phyloP scores from a whole-genome alignment of 2,329 filamentous ascomycete genomes.

The Stemphylium vesicarium region DNA sequence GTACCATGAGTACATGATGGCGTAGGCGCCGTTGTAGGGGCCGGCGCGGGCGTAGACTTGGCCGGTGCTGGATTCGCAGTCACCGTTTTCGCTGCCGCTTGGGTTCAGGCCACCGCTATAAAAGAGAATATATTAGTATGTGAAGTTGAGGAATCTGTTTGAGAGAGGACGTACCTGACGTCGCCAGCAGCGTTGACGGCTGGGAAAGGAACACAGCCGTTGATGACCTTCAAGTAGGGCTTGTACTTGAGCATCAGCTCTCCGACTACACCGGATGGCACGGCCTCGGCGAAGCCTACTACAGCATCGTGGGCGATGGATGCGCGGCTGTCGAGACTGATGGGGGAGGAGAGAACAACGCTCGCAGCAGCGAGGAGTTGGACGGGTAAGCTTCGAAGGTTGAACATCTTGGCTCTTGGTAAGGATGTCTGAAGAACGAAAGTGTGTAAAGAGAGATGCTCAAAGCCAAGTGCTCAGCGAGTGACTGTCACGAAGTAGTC shows the following conservation, averaged over 20 bases:
- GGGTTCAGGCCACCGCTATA: conserved; percentile 53
- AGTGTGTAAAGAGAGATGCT: neutral
- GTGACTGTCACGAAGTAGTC: neutral
- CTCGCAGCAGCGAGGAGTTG: conserved; percentile 31
- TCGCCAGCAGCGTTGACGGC: conserved; percentile 65
- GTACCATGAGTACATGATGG: conserved; percentile 62
- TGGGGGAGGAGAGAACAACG: conserved; percentile 32
- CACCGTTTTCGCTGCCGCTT: conserved; percentile 48
- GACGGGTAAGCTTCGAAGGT: conserved; percentile 26
- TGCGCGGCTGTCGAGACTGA: conserved; percentile 46
- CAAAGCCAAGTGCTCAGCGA: neutral
- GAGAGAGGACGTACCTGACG: conserved; percentile 55
- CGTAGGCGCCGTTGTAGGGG: conserved; percentile 53
- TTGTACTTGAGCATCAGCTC: conserved; percentile 62
- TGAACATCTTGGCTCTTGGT: conserved; percentile 28
- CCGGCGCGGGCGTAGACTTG: conserved; percentile 59
- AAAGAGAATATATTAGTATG: neutral
- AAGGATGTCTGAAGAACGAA: neutral
- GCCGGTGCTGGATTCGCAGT: conserved; percentile 55
- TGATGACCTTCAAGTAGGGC: conserved; percentile 61
- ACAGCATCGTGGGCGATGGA: conserved; percentile 56
- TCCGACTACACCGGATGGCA: conserved; percentile 57
- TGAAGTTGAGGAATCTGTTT: neutral
- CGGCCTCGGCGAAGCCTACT: conserved; percentile 61
- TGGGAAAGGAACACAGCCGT: conserved; percentile 69